Evolutionary conservation across 495 filamentous ascomycete genomes (phyloP), one percentile per base, ranked within the genome.

Genomic region (Hypoxylon subgilvum): DNA sequence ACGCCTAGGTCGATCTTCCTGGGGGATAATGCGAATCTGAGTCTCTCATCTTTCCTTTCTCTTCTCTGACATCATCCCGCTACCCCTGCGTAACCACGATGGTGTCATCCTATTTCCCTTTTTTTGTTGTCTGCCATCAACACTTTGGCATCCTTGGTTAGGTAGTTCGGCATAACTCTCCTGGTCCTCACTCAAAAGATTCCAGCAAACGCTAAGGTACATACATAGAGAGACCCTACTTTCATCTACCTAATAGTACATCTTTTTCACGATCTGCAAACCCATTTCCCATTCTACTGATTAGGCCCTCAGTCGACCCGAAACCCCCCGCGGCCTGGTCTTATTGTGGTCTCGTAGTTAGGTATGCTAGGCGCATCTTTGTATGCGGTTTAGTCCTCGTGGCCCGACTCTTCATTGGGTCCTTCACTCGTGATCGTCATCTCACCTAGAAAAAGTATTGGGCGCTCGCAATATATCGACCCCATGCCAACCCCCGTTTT

Each of bases 11-110:
- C 54, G 61, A 64, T 64, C 61, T 64, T 55, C 38, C 51, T 52
- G 31, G 45, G 51, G 28, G 45, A 34, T 27, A 50, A 46, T 38
- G 43, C 45, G 31, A 57, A 58, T 49, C 44, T 50, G 49, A 50
- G n/a, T 42, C 36, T 47, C 46, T 31, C 19, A 17, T 43, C 53
- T 51, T 44, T 25, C 31, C n/a, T 36, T 36, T 48, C 28, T 56
- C 31, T 61, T 22, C 41, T 65, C 61, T 65, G 61, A 65, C 61
- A 65, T 65, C 61, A 65, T 65, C 61, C 61, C 56, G 56, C 61
- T 43, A 2, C 17, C 32, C 55, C 61, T 65, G 61, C 55, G 54
- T 60, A 65, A 65, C 61, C 43, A 50, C 54, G 55, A 65, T 61
- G 56, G 46, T 65, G 57, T 61, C 62, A 61, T 60, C 4, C n/a